Conservation (phyloP, 2,329 filamentous ascomycete species). For the Colletotrichum acutatum region DNA sequence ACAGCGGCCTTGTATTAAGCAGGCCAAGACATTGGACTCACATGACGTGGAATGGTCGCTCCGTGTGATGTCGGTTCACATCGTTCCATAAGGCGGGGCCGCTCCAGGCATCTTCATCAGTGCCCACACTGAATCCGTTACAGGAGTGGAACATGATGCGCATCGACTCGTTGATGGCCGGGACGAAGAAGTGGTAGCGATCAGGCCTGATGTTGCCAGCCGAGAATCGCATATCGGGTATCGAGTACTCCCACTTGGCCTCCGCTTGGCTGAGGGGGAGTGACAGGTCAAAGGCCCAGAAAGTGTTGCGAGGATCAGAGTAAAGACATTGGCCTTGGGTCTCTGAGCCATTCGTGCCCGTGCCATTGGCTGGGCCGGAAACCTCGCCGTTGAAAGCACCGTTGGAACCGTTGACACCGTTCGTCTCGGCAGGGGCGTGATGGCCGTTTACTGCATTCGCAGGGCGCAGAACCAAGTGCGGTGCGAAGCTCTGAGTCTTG, state of each 20-base stretch:
- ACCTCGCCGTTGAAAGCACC: conserved; percentile 44
- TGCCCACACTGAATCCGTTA: conserved; percentile 93
- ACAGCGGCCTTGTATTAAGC: conserved; percentile 1
- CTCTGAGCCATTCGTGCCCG: conserved; percentile 21
- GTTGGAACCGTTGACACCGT: conserved; percentile 43
- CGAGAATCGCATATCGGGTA: conserved; percentile 73
- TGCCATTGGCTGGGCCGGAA: conserved; percentile 41
- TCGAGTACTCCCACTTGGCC: conserved; percentile 81
- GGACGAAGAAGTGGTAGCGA: conserved; percentile 84
- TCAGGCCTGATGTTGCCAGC: conserved; percentile 63
- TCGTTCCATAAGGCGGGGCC: conserved; percentile 97
- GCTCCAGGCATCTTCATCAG: conserved; percentile 86
- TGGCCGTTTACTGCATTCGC: conserved; percentile 45
- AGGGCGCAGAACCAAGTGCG: conserved; percentile 67
- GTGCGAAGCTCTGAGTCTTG: conserved; percentile 64
- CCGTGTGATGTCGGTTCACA: conserved; percentile 83
- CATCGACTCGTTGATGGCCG: conserved; percentile 87
- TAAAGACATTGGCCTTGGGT: conserved; percentile 70
- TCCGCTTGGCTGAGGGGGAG: conserved; percentile 79
- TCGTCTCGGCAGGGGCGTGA: conserved; percentile 37
- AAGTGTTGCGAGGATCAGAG: conserved; percentile 78
- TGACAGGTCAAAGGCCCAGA: conserved; percentile 90
- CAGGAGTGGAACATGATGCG: conserved; percentile 99
- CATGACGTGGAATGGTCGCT: conserved; percentile 92
- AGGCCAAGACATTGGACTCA: conserved; percentile 46